A percentile compares a stretch with the other conserved stretches of the same genome.
Evolutionary conservation across 306 rosid genomes (phyloP).

Genomic region (Corylus heterophylla): DNA sequence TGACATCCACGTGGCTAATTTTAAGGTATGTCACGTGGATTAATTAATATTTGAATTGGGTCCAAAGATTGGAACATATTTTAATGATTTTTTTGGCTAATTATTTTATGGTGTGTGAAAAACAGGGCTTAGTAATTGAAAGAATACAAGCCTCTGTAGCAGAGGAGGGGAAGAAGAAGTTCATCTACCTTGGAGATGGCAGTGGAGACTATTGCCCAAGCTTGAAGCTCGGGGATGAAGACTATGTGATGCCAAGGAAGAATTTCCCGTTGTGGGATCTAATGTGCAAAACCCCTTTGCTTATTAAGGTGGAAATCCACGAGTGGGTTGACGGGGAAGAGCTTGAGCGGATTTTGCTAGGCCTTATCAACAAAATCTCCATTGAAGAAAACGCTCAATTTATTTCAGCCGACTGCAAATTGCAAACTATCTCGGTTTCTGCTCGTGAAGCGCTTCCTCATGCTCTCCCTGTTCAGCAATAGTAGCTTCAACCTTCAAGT

Average conservation of each 20-base stretch:
- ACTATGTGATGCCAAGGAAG: constrained; percentile 69
- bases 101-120: neutral
- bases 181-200: constrained; percentile 69
- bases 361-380: constrained; percentile 36
- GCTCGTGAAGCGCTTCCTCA: constrained; percentile 43
- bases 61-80: constrained; percentile 12
- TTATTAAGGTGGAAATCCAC: constrained; percentile 56
- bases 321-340: constrained; percentile 62
- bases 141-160: constrained; percentile 39
- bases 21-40: neutral
- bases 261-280: constrained; percentile 61
- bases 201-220: constrained; percentile 66
- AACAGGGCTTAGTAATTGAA: constrained; percentile 49
- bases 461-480: constrained; percentile 45
- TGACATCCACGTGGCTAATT: neutral
- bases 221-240: constrained; percentile 46
- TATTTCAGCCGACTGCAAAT: constrained; percentile 52
- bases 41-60: neutral
- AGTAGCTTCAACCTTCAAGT: neutral
- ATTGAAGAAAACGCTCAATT: constrained; percentile 29
- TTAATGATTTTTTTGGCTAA: neutral
- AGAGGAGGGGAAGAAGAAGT: constrained; percentile 32
- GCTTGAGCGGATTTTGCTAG: constrained; percentile 27
- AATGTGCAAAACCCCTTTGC: constrained; percentile 44
- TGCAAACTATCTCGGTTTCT: constrained; percentile 34